Base-by-base conservation (phyloP, 148 eudicot genomes). In the Polygonum maritimum region DNA sequence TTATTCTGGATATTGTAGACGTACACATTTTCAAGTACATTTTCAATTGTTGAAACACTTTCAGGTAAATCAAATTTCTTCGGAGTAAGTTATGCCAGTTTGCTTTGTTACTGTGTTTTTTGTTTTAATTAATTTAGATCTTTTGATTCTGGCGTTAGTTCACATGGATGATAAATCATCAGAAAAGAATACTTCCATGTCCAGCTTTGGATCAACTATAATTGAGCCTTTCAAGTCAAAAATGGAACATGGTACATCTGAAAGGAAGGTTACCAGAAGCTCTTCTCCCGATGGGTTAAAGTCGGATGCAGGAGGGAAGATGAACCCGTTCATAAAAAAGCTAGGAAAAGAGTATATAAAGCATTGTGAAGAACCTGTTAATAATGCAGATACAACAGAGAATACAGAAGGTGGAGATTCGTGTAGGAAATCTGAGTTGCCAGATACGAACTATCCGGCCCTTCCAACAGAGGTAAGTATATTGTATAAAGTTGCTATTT, bases 31-130 rank as follows among this genome's bases (percentile, higher is more conserved):
- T 89, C 97, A 73, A 83, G 92, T 79, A 85, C 99, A 80, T 88
- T 95, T 77, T 88, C 99, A 55, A 89, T 92, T 74, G 82, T 95
- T 67, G 94, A 95, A 70, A 95, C 90, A 31, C 82, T 95, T 70
- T 69, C 97, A 83, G 99, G 99, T 95, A 75, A 87, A 74, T 80
- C 62, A 10, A 33, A 39, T 47, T 69, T 18, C 44, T 41, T 36
- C 49, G 33, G 15, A 12, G 21, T 22, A 72, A 81, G 94, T 94
- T 92, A 75, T 62, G 78, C 63, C 31, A 63, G 39, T 48, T 48
- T n/a, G 14, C 12, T 21, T 48, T n/a, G 15, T 6, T 22, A 8
- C 5, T 48, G 19, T 48, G 12, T 44, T 41, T 47, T 63, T 79
- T 38, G 0, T 65, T 33, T 44, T 71, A 47, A 72, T 71, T 78